Evolutionary conservation across 2,329 filamentous ascomycete species (phyloP).

Genomic region (Lecanosticta acicola): DNA sequence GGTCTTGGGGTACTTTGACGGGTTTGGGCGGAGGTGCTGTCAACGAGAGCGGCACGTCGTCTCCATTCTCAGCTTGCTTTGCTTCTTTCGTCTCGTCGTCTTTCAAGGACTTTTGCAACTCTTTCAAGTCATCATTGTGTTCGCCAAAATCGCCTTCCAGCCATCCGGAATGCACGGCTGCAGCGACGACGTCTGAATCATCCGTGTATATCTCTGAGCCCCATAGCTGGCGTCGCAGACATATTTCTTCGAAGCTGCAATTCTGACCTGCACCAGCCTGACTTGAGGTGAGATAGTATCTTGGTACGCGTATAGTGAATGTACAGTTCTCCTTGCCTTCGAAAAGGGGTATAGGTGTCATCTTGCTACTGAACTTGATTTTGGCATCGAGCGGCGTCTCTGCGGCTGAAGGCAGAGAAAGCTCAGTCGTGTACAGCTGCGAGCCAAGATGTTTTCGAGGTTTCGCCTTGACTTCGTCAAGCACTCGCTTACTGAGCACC

Average conservation of each 20-base stretch:
- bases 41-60: constrained; percentile 16
- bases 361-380: constrained; percentile 55
- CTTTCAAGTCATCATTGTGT: constrained; percentile 28
- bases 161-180: constrained; percentile 90
- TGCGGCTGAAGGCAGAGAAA: constrained; percentile 43
- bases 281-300: constrained; percentile 57
- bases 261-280: constrained; percentile 29
- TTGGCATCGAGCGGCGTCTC: constrained; percentile 44
- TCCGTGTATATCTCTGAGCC: constrained; percentile 93
- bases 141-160: constrained; percentile 82
- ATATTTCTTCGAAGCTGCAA: constrained; percentile 73
- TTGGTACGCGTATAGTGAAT: constrained; percentile 79
- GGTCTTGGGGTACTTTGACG: constrained; percentile 54
- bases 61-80: constrained; percentile 38
- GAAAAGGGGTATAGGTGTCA: constrained; percentile 70
- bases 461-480: constrained; percentile 64
- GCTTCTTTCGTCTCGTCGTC: no score
- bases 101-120: no score
- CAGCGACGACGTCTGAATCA: constrained; percentile 87
- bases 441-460: constrained; percentile 79
- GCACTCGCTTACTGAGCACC: constrained; percentile 62
- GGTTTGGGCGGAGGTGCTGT: not conserved
- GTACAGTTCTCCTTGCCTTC: constrained; percentile 80
- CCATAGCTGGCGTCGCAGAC: constrained; percentile 74
- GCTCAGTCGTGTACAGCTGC: constrained; percentile 68